These are phyloP conservation scores for Alternaria alternata DNA, from an alignment of 2,329 filamentous ascomycete species.

Conservation along the genomic window DNA sequence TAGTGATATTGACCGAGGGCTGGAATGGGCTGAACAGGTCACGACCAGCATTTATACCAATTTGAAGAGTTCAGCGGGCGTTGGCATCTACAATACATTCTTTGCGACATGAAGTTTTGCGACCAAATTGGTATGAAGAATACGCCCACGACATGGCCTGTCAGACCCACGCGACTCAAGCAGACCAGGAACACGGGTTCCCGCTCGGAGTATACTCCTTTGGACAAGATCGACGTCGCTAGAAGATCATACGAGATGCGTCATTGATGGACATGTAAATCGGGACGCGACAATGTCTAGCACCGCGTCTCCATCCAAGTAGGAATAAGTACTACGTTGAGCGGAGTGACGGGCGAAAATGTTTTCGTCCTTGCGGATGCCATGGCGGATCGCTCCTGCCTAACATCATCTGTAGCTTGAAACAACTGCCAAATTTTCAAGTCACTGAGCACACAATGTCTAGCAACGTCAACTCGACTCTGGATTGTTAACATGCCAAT, in stretches of 20 bases:
- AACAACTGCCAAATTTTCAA: background rate
- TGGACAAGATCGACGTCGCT: slow-evolving; percentile 12
- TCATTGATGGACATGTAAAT: background rate
- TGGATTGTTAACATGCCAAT: background rate
- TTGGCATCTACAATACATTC: background rate
- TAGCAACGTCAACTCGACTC: background rate
- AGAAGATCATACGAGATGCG: background rate
- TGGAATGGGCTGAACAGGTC: background rate
- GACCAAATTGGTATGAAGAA: background rate
- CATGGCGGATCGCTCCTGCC: background rate
- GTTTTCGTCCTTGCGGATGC: background rate
- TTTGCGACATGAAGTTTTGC: background rate
- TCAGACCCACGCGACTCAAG: background rate
- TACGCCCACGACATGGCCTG: background rate
- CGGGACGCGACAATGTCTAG: background rate
- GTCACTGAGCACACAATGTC: background rate
- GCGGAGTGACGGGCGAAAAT: background rate
- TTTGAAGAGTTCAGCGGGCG: slow-evolving; percentile 5
- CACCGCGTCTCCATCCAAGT: background rate
- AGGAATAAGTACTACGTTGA: background rate
- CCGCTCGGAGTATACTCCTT: slow-evolving; percentile 11
- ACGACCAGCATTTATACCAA: background rate
- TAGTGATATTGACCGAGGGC: background rate
- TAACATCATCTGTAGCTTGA: slow-evolving; percentile 2
- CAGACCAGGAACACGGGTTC: slow-evolving; percentile 11